Conservation (phyloP, 2,329 filamentous ascomycete species). For the Ophiocordyceps sinensis region DNA sequence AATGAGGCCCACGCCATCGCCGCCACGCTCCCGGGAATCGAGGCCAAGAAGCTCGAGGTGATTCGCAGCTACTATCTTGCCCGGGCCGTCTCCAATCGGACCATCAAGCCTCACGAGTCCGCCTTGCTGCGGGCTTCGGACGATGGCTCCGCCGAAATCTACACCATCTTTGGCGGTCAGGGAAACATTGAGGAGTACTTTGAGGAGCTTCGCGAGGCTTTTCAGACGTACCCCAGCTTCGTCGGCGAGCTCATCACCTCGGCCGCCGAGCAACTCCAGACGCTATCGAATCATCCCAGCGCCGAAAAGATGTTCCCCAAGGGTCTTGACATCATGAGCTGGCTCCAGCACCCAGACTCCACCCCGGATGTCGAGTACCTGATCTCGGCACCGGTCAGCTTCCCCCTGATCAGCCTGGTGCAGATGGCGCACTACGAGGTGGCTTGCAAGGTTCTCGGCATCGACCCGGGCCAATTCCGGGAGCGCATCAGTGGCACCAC, state of each 20-base stretch:
- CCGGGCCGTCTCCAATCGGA: conserved; percentile 66
- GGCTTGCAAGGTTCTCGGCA: conserved; percentile 80
- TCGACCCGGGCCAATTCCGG: conserved; percentile 76
- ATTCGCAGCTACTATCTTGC: conserved; percentile 87
- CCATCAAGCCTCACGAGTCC: conserved; percentile 86
- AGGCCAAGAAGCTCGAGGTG: conserved; percentile 80
- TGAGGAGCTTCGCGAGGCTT: conserved; percentile 85
- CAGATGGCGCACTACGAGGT: conserved; percentile 94
- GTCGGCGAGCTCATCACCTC: conserved; percentile 71
- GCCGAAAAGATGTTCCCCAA: conserved; percentile 95
- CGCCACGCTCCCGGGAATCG: conserved; percentile 74
- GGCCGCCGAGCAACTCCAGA: conserved; percentile 77
- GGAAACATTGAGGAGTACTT: conserved; percentile 99
- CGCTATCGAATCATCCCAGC: conserved; percentile 64
- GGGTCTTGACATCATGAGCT: conserved; percentile 87
- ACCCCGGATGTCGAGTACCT: conserved; percentile 92
- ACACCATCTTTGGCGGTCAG: conserved; percentile 91
- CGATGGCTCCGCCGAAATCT: conserved; percentile 71
- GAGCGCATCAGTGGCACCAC: conserved; percentile 78
- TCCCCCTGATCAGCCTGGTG: conserved; percentile 89
- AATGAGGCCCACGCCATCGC: conserved; percentile 93
- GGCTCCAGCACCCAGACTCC: conserved; percentile 77
- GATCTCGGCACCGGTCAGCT: conserved; percentile 86
- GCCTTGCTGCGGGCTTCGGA: conserved; percentile 80
- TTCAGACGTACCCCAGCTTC: conserved; percentile 81